Conservation (phyloP, 768 basidiomycete species). For the Pholiota conissans region DNA sequence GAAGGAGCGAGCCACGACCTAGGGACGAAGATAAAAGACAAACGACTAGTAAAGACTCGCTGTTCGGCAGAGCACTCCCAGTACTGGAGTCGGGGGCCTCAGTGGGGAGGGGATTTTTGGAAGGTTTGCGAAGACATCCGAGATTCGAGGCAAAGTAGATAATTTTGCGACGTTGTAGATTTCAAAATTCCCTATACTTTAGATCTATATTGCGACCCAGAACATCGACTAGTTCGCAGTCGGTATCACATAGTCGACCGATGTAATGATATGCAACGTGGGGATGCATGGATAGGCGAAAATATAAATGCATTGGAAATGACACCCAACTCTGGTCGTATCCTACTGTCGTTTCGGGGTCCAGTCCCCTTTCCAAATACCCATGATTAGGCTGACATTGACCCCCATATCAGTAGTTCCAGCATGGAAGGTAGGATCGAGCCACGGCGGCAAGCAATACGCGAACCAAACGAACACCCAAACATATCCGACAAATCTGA, state of each 20-base stretch:
- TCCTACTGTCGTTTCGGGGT: not conserved
- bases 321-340: no score
- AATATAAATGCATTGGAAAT: no score
- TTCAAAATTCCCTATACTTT: no score
- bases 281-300: no score
- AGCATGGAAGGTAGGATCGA: constrained; percentile 14
- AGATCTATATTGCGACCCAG: no score
- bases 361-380: not conserved
- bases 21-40: not conserved
- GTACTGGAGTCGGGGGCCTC: not conserved
- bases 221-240: no score
- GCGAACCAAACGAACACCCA: constrained; percentile 29
- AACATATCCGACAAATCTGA: constrained; percentile 20
- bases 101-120: not conserved
- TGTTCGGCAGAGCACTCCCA: not conserved
- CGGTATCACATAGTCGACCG: no score
- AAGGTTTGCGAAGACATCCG: not conserved
- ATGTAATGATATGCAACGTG: no score
- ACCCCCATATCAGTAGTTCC: constrained; percentile 18
- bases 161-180: no score
- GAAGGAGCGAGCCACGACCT: no score
- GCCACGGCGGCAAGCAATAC: constrained; percentile 18
- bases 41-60: not conserved
- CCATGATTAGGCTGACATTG: not conserved
- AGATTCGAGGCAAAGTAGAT: not conserved